Conservation (phyloP, 164 flowering plant species). For the Nymphaea colorata region DNA sequence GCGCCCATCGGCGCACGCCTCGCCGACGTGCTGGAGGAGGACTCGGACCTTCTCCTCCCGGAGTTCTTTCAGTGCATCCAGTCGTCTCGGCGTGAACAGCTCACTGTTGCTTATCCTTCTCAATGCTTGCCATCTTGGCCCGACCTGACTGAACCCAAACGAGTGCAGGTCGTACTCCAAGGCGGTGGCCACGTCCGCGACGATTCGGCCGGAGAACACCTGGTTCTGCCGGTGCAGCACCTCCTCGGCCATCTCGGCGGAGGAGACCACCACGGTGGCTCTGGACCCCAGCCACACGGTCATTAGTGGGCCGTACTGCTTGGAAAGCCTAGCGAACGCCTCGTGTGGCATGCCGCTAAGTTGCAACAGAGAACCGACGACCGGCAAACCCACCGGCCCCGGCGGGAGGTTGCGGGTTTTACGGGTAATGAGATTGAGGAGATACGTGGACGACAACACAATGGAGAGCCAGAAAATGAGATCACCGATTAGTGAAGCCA, state of each 20-base stretch:
- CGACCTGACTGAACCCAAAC: slow-evolving; percentile 9
- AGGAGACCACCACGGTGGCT: not conserved
- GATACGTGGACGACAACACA: too few species aligned
- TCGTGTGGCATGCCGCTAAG: slow-evolving; percentile 22
- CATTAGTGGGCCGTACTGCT: slow-evolving; percentile 21
- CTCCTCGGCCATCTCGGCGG: not conserved
- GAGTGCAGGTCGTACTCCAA: slow-evolving; percentile 6
- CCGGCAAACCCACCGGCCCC: slow-evolving; percentile 22
- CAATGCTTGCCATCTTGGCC: slow-evolving; percentile 14
- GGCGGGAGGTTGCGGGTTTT: slow-evolving; percentile 15
- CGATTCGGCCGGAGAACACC: slow-evolving; percentile 6
- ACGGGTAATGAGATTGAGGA: not conserved
- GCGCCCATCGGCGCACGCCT: not conserved
- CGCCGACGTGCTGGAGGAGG: slow-evolving; percentile 4
- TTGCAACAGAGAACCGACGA: slow-evolving; percentile 22
- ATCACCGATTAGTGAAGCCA: too few species aligned
- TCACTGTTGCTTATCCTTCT: slow-evolving; percentile 8
- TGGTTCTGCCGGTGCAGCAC: not conserved
- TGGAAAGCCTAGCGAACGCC: slow-evolving; percentile 20
- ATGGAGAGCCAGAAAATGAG: too few species aligned
- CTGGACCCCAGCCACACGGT: slow-evolving; percentile 13
- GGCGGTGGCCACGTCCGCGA: slow-evolving; percentile 6
- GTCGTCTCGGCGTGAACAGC: slow-evolving; percentile 4
- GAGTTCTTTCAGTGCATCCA: slow-evolving; percentile 10
- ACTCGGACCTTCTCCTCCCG: slow-evolving; percentile 10